Evolutionary conservation across 352 stramenopile genomes (phyloP).

Genomic region (Blastocystis hominis): DNA sequence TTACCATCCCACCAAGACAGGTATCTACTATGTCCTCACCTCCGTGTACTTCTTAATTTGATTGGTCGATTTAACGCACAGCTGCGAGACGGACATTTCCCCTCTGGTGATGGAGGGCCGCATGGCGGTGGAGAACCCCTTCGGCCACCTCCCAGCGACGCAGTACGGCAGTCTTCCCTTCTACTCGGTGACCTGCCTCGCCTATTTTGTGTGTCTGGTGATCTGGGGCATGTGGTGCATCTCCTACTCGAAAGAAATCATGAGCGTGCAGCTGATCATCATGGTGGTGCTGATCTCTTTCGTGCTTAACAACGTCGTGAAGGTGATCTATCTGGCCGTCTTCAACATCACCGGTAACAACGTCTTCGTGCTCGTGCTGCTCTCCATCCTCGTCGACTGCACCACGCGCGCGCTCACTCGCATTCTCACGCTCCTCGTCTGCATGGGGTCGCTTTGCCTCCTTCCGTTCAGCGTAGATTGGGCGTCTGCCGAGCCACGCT

Average conservation of each 20-base stretch:
- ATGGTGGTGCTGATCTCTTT: conserved; percentile 20
- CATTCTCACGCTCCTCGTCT: conserved; percentile 49
- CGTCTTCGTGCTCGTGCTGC: background rate
- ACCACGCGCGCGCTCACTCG: conserved; percentile 28
- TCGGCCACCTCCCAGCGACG: conserved; percentile 11
- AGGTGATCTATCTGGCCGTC: conserved; percentile 38
- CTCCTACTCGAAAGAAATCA: conserved; percentile 45
- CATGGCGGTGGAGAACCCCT: conserved; percentile 54
- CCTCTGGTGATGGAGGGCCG: background rate
- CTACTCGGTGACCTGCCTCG: conserved; percentile 11
- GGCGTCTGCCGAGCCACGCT: conserved; percentile 26
- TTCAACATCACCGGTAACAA: conserved; percentile 54
- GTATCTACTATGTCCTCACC: conserved; percentile 52
- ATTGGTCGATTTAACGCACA: background rate
- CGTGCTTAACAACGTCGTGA: conserved; percentile 9
- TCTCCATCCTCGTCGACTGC: conserved; percentile 44
- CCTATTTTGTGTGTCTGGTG: conserved; percentile 1
- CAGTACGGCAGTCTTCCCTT: conserved; percentile 54
- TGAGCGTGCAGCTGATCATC: conserved; percentile 54
- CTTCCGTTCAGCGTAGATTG: background rate
- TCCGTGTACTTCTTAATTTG: background rate
- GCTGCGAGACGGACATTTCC: conserved; percentile 45
- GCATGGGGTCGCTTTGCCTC: conserved; percentile 10
- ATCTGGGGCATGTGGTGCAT: conserved; percentile 40
- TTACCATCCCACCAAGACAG: background rate